Base-by-base conservation (phyloP, 2,329 filamentous ascomycete genomes). In the Lasiodiplodia hormozganensis region DNA sequence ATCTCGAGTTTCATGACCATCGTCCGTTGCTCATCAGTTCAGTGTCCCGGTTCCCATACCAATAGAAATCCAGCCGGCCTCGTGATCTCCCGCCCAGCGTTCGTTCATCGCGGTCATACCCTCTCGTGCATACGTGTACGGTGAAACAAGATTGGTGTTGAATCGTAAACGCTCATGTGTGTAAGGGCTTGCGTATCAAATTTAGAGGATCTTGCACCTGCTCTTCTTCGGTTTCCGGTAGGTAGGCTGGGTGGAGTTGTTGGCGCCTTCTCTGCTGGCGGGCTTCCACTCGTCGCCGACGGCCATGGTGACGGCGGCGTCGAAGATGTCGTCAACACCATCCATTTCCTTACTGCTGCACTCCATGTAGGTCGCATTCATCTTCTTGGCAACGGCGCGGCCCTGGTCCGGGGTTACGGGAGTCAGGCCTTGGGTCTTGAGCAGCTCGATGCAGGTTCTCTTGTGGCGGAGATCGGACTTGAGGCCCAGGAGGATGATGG, bases 341-440 rank as follows among this genome's bases (percentile, higher is more conserved):
- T 87, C 89, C 91, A 97, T 96, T 82, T 97, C 96, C 83, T 98
- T 98, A 82, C 93, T 97, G 79, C 94, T 97, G 86, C 96, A 99
- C 83, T 99, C 96, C 88, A 97, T 95, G 84, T 99, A 99, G 76
- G 90, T 87, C 14, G 96, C 96, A 71, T 90, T 90, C 96, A 99
- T 99, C 83, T 95, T 96, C 76, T 90, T 88, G 68, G 96, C 94
- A 31, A 99, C 94, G 10, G 89, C 87, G 77, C 91, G 88, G 71
- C 95, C 96, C 82, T 99, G 95, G 75, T 97, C 92, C 62, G 90
- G 89, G 1, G 94, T 97, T 60, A 99, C 95, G 5, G 96, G 96
- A 2, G 95, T 98, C 69, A 99, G 87, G 58, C 96, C 96, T 81
- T 99, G 96, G 18, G 95, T 97, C 84, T 97, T 97, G 82, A 99